These are phyloP conservation scores for Dioscorea alata DNA, from an alignment of 106 monocot genomes.

Conservation along the genomic window DNA sequence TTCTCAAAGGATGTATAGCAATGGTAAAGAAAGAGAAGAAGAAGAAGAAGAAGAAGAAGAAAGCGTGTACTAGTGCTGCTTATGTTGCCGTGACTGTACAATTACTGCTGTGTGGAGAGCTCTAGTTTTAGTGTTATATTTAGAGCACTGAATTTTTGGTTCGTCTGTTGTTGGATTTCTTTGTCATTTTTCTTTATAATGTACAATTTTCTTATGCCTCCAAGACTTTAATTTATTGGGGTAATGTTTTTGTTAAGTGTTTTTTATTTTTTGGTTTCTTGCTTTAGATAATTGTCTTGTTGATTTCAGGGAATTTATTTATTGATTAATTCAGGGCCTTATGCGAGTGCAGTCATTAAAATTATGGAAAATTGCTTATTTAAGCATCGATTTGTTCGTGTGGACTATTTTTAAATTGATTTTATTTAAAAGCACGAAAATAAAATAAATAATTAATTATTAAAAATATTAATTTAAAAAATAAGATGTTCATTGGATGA, in stretches of 20 bases:
- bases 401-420: too few species aligned
- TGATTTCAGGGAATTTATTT: too few species aligned
- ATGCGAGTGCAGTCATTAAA: too few species aligned
- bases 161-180: not conserved
- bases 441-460: too few species aligned
- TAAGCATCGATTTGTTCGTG: too few species aligned
- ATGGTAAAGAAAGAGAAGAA: not conserved
- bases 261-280: not conserved
- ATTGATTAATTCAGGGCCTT: too few species aligned
- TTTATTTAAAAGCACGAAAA: too few species aligned
- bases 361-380: too few species aligned
- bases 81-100: constrained; percentile 22
- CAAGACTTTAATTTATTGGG: not conserved
- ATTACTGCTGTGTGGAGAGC: constrained; percentile 21
- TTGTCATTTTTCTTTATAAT: not conserved
- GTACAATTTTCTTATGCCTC: not conserved
- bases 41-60: constrained; percentile 12
- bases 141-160: not conserved
- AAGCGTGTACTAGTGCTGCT: constrained; percentile 3
- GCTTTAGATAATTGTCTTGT: not conserved
- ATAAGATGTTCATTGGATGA: too few species aligned
- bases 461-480: too few species aligned
- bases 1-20: constrained; percentile 17
- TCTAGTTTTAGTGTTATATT: not conserved
- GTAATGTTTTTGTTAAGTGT: not conserved